Evolutionary conservation across 768 basidiomycete species (phyloP).

Genomic region (Termitomyces sp.): DNA sequence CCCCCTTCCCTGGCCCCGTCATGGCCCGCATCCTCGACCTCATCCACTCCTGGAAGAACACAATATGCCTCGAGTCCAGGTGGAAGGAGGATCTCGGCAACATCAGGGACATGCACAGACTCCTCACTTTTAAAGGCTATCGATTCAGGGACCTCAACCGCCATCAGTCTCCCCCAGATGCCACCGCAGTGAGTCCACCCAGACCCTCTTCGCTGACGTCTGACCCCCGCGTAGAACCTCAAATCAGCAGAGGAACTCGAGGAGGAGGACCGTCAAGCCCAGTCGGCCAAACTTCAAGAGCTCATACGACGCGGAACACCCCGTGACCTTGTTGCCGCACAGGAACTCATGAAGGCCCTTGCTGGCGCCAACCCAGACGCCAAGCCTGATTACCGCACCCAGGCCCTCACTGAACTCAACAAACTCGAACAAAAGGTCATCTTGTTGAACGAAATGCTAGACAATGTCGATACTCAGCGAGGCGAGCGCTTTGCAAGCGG

Average conservation of each 20-base stretch:
- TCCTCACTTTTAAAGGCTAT: conserved; percentile 91
- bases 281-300: conserved; percentile 97
- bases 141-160: conserved; percentile 57
- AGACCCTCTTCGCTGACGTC: background rate
- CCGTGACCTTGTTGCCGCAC: conserved; percentile 89
- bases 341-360: conserved; percentile 94
- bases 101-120: conserved; percentile 94
- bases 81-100: conserved; percentile 97
- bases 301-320: conserved; percentile 95
- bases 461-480: conserved; percentile 70
- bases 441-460: conserved; percentile 94
- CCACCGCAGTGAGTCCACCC: conserved; percentile 35
- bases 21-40: conserved; percentile 93
- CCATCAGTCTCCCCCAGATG: conserved; percentile 25
- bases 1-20: conserved; percentile 89
- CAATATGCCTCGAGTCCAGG: conserved; percentile 80
- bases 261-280: conserved; percentile 89
- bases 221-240: conserved; percentile 50
- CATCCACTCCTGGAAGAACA: conserved; percentile 92
- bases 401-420: conserved; percentile 85
- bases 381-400: conserved; percentile 89
- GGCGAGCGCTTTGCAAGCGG: conserved; percentile 82
- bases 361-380: conserved; percentile 94
- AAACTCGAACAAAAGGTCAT: conserved; percentile 95
- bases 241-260: conserved; percentile 97